phyloP scores from a whole-genome alignment of 768 basidiomycete species.

The Hirschioporus abietinus region DNA sequence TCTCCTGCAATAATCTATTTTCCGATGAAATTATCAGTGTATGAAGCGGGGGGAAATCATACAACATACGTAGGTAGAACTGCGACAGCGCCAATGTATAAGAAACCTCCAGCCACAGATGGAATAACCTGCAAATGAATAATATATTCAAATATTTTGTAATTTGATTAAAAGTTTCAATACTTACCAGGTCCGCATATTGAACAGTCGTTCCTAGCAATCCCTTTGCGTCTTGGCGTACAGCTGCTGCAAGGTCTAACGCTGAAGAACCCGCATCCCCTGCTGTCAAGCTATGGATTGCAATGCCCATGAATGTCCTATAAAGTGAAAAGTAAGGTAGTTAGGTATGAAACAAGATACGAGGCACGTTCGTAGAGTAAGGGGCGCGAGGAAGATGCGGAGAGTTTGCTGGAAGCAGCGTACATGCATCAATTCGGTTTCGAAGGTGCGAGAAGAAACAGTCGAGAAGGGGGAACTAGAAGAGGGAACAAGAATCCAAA shows the following conservation, averaged over 20 bases:
- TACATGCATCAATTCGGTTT: neutral
- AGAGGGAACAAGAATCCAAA: neutral
- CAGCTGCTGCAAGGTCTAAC: conserved; percentile 67
- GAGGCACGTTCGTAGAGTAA: neutral
- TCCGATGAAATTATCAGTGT: conserved; percentile 5
- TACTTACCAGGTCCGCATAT: conserved; percentile 72
- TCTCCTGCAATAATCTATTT: conserved; percentile 74
- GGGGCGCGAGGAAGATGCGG: neutral
- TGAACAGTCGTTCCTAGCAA: conserved; percentile 80
- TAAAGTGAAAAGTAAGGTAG: neutral
- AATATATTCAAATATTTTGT: conserved; percentile 12
- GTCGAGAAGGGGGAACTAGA: neutral
- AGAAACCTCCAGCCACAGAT: conserved; percentile 86
- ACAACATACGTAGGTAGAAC: conserved; percentile 79
- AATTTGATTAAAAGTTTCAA: neutral
- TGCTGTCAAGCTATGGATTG: conserved; percentile 71
- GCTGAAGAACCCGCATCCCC: conserved; percentile 34
- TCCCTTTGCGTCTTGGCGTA: conserved; percentile 71
- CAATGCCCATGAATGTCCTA: conserved; percentile 86
- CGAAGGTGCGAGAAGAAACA: neutral
- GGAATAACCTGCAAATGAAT: conserved; percentile 63
- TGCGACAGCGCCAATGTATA: conserved; percentile 91
- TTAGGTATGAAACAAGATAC: neutral
- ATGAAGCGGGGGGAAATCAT: conserved; percentile 10
- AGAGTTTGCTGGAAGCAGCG: neutral